These are phyloP conservation scores for Penicillium brasilianum DNA, from an alignment of 2,329 filamentous ascomycete genomes.

Conservation along the genomic window DNA sequence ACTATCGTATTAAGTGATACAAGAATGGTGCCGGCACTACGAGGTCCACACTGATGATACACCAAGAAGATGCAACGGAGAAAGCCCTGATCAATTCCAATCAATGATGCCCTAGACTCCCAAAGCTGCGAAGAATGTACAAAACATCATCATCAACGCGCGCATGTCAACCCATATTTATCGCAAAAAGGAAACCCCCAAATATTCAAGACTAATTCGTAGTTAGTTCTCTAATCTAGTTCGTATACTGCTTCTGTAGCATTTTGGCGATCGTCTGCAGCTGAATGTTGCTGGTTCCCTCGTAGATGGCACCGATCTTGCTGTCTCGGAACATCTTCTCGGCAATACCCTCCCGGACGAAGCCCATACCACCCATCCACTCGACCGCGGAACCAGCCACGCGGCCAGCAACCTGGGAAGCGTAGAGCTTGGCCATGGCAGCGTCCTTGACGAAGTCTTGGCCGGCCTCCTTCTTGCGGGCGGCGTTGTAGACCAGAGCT, in stretches of 20 bases:
- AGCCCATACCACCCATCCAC: slow-evolving; percentile 99
- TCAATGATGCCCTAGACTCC: slow-evolving; percentile 10
- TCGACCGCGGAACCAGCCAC: slow-evolving; percentile 88
- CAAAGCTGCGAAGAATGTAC: slow-evolving; percentile 10
- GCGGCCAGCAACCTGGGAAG: slow-evolving; percentile 87
- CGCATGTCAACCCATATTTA: slow-evolving; percentile 6
- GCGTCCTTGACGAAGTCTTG: slow-evolving; percentile 94
- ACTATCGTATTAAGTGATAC: background rate
- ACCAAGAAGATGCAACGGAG: slow-evolving; percentile 1
- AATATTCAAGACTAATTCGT: background rate
- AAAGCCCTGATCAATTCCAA: slow-evolving; percentile 4
- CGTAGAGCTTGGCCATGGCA: slow-evolving; percentile 96
- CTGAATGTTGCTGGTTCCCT: slow-evolving; percentile 75
- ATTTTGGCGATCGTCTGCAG: slow-evolving; percentile 72
- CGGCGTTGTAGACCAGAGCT: slow-evolving; percentile 92
- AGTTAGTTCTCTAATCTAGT: slow-evolving; percentile 42
- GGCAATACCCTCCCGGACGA: slow-evolving; percentile 91
- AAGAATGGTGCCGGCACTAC: background rate
- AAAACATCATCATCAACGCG: slow-evolving; percentile 9
- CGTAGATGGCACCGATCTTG: slow-evolving; percentile 98
- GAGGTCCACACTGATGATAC: background rate
- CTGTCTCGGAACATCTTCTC: slow-evolving; percentile 98
- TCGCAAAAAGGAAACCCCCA: background rate
- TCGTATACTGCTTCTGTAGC: slow-evolving; percentile 71
- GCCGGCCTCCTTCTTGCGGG: slow-evolving; percentile 96